phyloP scores from a whole-genome alignment of 176 grass and related monocot genomes.

The Avena atlantica region DNA sequence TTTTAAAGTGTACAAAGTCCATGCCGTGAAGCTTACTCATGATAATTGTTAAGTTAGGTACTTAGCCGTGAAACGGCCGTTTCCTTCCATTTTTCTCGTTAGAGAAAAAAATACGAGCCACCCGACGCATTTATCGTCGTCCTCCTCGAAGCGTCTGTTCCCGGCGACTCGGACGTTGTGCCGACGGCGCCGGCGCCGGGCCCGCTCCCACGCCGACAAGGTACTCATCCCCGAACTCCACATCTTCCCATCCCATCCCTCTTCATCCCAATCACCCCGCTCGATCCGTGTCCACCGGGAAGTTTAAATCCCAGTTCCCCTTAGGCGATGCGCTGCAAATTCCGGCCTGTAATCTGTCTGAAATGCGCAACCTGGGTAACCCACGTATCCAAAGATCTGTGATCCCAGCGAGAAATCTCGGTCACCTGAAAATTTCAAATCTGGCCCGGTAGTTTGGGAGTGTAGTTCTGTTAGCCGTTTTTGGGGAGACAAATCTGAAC shows the following conservation, averaged over 20 bases:
- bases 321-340: constrained; percentile 11
- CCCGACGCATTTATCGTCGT: constrained; percentile 8
- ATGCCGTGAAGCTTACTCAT: background rate
- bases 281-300: background rate
- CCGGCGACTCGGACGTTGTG: constrained; percentile 19
- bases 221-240: constrained; percentile 17
- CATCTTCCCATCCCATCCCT: background rate
- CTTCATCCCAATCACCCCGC: background rate
- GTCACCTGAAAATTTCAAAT: background rate
- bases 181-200: constrained; percentile 38
- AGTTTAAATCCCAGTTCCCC: background rate
- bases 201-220: background rate
- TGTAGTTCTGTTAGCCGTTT: background rate
- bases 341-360: background rate
- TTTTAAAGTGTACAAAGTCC: too few relatives aligned
- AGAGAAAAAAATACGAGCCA: background rate
- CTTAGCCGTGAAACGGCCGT: constrained; percentile 13
- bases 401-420: background rate
- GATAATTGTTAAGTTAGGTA: constrained; percentile 10
- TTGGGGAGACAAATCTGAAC: constrained; percentile 35
- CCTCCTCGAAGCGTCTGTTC: background rate
- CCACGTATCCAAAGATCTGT: background rate
- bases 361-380: background rate
- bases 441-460: background rate
- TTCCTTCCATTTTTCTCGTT: background rate